phyloP scores from a whole-genome alignment of 805 yeast species.

The Barnettozyma sucrosica region DNA sequence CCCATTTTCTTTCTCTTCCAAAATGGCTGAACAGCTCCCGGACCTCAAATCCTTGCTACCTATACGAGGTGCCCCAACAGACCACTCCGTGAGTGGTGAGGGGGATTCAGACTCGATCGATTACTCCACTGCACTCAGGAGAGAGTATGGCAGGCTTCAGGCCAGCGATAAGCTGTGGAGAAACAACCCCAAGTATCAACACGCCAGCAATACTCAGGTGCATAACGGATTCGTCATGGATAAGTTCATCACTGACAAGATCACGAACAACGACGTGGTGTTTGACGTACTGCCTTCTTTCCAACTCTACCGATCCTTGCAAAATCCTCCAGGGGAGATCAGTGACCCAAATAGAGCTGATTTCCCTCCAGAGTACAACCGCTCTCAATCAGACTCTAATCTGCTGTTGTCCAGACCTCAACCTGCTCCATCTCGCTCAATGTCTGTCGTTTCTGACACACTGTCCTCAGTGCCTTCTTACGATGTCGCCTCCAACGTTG shows the following conservation, averaged over 20 bases:
- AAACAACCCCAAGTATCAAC: background rate
- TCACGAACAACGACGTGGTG: slow-evolving; percentile 12
- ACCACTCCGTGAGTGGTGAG: background rate
- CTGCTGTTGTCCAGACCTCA: background rate
- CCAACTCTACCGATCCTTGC: slow-evolving; percentile 53
- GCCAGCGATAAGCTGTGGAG: slow-evolving; percentile 3
- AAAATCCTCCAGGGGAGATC: slow-evolving; percentile 36
- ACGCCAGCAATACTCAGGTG: background rate
- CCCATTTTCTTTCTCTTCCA: no score
- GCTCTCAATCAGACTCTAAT: background rate
- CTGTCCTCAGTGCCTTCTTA: background rate
- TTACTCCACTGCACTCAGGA: slow-evolving; percentile 9
- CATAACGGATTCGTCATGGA: slow-evolving; percentile 3
- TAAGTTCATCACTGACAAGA: slow-evolving; percentile 3
- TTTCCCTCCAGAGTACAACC: slow-evolving; percentile 31
- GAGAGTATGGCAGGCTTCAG: slow-evolving; percentile 7
- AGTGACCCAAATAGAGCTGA: slow-evolving; percentile 25
- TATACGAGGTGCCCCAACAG: background rate
- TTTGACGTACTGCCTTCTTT: slow-evolving; percentile 63
- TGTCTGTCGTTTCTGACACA: background rate
- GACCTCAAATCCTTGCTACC: background rate
- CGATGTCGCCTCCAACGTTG: background rate
- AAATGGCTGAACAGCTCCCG: no score
- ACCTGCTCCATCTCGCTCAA: background rate
- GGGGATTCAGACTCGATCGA: slow-evolving; percentile 9